Evolutionary conservation across 768 basidiomycete genomes (phyloP), one percentile per base, ranked within the genome.

Genomic region (Lactarius pseudohatsudake): DNA sequence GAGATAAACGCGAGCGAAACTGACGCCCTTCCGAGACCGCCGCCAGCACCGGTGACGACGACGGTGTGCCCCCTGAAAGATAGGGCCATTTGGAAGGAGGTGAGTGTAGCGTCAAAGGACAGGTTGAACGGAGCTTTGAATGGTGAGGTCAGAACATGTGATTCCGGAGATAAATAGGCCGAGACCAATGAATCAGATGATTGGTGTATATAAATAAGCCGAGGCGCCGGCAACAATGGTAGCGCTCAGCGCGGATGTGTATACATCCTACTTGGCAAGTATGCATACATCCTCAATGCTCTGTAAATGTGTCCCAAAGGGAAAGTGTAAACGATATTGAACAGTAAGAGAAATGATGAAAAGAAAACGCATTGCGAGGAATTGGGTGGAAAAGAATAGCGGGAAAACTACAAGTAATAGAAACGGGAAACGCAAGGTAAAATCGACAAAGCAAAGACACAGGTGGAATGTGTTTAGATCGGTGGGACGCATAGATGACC

Each of bases 11-110:
- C 28, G n/a, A 16, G 30, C 18, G 30, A 30, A 57, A 84, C 91
- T 72, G 74, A 98, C 92, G 91, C 85, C 79, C 86, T 90, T 54
- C 97, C 97, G 16, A 99, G 82, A 18, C 97, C 97, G 67, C 94
- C 94, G 16, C 97, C 97, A 53, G 95, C 96, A 56, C 97, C 97
- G 53, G 97, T 99, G 69, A 98, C 80, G 69, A 99, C 85, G 64
- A 95, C 92, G n/a, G 91, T 94, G 62, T 96, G 91, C 64, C 88
- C 88, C 77, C 90, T 87, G 82, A 94, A 96, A 2, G 88, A 90
- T 11, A 89, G 77, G 43, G 84, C 77, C 85, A 85, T 85, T 59
- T 41, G 30, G 36, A 50, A 45, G 4, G 61, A 16, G 45, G 4
- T 28, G 6, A 10, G 10, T 5, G 36, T 36, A 36, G 36, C 36